Evolutionary conservation across 1,284 basidiomycete genomes (phyloP).

Genomic region (Bondarzewia mesenterica): DNA sequence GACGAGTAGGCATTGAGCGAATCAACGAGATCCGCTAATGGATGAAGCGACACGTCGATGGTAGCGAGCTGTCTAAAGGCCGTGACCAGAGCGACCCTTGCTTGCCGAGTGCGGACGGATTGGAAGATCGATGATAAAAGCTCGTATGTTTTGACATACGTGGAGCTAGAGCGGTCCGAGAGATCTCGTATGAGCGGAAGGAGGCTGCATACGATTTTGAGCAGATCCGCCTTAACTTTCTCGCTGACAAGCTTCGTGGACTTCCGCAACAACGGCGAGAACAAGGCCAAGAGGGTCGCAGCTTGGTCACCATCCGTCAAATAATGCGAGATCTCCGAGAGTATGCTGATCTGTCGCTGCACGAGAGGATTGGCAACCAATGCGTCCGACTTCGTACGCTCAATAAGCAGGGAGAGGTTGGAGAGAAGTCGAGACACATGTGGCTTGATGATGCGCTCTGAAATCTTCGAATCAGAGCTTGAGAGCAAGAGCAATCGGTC

Average conservation of each 20-base stretch:
- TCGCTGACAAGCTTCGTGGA: constrained; percentile 76
- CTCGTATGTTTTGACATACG: constrained; percentile 55
- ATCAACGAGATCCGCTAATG: constrained; percentile 49
- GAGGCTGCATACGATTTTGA: constrained; percentile 70
- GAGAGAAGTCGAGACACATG: constrained; percentile 72
- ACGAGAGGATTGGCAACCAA: constrained; percentile 64
- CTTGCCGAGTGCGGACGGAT: constrained; percentile 59
- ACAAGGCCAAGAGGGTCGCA: constrained; percentile 63
- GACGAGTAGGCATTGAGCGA: constrained; percentile 84
- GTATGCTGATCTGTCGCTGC: constrained; percentile 77
- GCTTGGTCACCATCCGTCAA: constrained; percentile 71
- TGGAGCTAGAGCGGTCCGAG: constrained; percentile 35
- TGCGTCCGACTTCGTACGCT: constrained; percentile 49
- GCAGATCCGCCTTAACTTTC: constrained; percentile 80
- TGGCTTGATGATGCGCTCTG: constrained; percentile 60
- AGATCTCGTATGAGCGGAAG: constrained; percentile 71
- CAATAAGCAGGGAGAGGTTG: constrained; percentile 68
- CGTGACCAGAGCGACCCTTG: constrained; percentile 59
- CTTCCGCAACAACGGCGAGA: constrained; percentile 78
- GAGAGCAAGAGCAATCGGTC: constrained; percentile 65
- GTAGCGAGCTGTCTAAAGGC: constrained; percentile 56
- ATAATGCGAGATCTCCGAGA: constrained; percentile 76
- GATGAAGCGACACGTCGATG: constrained; percentile 40
- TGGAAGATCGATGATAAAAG: constrained; percentile 73
- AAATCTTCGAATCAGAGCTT: constrained; percentile 39